phyloP scores from a whole-genome alignment of 139 green algal species.

The Limnomonas spitsbergensis region DNA sequence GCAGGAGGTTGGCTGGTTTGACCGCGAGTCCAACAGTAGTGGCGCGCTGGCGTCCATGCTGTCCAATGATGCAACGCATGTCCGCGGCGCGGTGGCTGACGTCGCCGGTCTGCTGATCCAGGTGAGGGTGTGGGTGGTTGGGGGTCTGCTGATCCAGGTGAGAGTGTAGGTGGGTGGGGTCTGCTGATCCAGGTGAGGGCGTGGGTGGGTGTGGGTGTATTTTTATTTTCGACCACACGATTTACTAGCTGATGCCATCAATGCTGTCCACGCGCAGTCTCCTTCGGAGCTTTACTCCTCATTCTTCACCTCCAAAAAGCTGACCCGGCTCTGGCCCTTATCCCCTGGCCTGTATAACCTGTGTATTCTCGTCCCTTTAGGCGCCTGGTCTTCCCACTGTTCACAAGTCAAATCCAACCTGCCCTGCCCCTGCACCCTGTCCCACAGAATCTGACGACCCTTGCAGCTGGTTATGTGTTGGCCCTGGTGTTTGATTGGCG shows the following conservation, averaged over 20 bases:
- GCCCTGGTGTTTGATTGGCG: constrained; percentile 67
- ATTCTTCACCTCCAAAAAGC: no score
- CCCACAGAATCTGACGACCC: constrained; percentile 34
- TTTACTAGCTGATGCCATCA: no score
- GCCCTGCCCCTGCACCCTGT: no score
- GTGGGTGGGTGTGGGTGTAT: background rate
- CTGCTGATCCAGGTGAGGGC: constrained; percentile 22
- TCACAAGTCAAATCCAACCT: no score
- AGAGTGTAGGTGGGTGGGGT: constrained; percentile 8
- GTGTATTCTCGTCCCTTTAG: no score
- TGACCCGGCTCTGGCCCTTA: no score
- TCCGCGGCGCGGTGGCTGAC: constrained; percentile 64
- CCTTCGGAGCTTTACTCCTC: no score
- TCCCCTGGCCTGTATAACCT: no score
- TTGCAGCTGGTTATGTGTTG: constrained; percentile 28
- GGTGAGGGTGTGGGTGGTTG: background rate
- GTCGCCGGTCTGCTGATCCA: constrained; percentile 31
- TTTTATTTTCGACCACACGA: background rate
- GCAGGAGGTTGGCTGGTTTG: constrained; percentile 43
- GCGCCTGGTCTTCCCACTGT: no score
- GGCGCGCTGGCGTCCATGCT: constrained; percentile 58
- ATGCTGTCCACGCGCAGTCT: no score
- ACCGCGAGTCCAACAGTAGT: constrained; percentile 49
- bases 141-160: constrained; percentile 11
- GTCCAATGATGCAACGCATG: constrained; percentile 53